Percentiles rank a stretch among this genome's conserved stretches.
Conservation (phyloP, 2,329 filamentous ascomycete genomes). For the Stromatinia cepivora region DNA sequence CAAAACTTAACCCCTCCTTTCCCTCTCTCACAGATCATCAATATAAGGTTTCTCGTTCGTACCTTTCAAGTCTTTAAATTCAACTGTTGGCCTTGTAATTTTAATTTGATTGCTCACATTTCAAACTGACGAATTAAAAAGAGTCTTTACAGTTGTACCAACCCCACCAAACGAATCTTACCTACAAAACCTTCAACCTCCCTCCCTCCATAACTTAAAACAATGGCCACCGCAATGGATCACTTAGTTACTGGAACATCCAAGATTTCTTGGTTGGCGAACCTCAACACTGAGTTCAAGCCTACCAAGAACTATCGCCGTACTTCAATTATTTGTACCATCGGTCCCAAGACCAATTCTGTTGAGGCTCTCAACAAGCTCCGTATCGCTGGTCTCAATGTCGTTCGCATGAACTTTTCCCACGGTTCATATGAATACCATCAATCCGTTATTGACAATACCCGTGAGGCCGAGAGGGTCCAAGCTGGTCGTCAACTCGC, state of each 20-base stretch:
- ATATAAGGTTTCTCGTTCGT: not conserved
- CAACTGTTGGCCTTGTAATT: not conserved
- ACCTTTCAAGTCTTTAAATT: not conserved
- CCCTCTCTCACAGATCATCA: not conserved
- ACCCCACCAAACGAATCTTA: slow-evolving; percentile 6
- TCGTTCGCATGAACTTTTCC: slow-evolving; percentile 99
- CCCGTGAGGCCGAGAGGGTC: slow-evolving; percentile 77
- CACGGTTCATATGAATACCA: slow-evolving; percentile 95
- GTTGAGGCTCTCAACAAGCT: slow-evolving; percentile 95
- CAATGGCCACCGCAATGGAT: slow-evolving; percentile 69
- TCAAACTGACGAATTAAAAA: slow-evolving; percentile 16
- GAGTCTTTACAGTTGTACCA: slow-evolving; percentile 14
- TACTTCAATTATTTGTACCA: slow-evolving; percentile 92
- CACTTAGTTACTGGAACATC: slow-evolving; percentile 78
- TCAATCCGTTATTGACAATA: slow-evolving; percentile 96
- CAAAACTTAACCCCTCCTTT: not conserved
- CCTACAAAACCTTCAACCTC: slow-evolving; percentile 17
- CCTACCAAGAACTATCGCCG: slow-evolving; percentile 90
- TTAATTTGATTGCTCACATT: slow-evolving; percentile 11
- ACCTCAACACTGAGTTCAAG: slow-evolving; percentile 73
- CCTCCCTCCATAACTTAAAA: slow-evolving; percentile 13
- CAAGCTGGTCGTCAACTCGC: slow-evolving; percentile 84
- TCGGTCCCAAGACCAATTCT: slow-evolving; percentile 98
- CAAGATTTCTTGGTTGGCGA: slow-evolving; percentile 64
- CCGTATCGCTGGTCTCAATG: slow-evolving; percentile 87